These are phyloP conservation scores for Lycium barbarum DNA, from an alignment of 257 asterid species.

Conservation along the genomic window DNA sequence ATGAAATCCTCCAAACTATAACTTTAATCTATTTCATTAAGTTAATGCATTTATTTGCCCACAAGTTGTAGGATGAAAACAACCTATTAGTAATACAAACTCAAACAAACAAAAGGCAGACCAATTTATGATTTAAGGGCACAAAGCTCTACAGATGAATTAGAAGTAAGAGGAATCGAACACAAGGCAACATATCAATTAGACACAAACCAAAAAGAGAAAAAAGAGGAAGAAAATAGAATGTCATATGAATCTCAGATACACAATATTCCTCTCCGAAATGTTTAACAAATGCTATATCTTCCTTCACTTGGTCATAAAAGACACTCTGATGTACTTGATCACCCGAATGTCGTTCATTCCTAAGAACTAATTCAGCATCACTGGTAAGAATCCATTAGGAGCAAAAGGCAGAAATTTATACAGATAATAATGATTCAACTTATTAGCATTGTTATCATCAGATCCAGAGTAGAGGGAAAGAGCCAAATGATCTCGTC, in stretches of 20 bases:
- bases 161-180: not conserved
- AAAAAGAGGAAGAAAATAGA: not conserved
- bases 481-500: not conserved
- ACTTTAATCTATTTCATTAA: not conserved
- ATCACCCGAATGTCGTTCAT: slow-evolving; percentile 5
- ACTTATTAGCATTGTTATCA: not conserved
- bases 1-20: not conserved
- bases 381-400: not conserved
- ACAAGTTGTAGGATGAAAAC: not conserved
- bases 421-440: not conserved
- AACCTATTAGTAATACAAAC: not conserved
- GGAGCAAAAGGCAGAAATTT: not conserved
- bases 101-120: not conserved
- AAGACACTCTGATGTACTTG: not conserved
- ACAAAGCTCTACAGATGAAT: not conserved
- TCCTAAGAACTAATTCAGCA: slow-evolving; percentile 17
- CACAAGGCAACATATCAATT: slow-evolving; percentile 19
- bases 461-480: not conserved
- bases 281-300: not conserved
- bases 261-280: not conserved
- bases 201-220: not conserved
- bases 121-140: slow-evolving; percentile 1
- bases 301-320: not conserved
- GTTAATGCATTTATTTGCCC: not conserved
- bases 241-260: slow-evolving; percentile 15